phyloP scores from a whole-genome alignment of 176 grass and related monocot genomes.

The Oryza glaberrima region DNA sequence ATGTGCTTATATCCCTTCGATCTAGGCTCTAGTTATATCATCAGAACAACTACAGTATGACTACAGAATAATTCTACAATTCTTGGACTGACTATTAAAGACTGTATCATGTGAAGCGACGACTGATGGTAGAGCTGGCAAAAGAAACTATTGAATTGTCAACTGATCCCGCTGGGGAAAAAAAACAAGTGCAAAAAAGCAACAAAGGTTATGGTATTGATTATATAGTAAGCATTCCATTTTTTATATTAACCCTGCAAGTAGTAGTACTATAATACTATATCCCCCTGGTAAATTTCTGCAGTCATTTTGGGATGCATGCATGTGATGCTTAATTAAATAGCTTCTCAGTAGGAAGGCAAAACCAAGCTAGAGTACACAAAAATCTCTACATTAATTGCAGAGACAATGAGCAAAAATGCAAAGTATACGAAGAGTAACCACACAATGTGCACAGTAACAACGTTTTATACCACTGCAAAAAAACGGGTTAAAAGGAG shows the following conservation, averaged over 20 bases:
- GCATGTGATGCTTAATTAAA: slow-evolving; percentile 15
- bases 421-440: not conserved
- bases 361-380: not conserved
- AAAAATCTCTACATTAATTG: not conserved
- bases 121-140: not conserved
- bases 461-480: slow-evolving; percentile 15
- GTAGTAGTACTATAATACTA: not conserved
- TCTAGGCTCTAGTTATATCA: not conserved
- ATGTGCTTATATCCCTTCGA: not conserved
- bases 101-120: not conserved
- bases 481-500: not conserved
- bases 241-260: not conserved
- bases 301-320: slow-evolving; percentile 12
- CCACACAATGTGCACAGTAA: slow-evolving; percentile 15
- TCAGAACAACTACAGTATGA: not conserved
- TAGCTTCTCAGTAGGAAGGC: not conserved
- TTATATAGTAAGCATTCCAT: not conserved
- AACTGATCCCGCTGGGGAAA: not conserved
- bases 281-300: not conserved
- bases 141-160: not conserved
- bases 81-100: not conserved
- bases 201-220: not conserved
- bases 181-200: not conserved
- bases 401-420: not conserved
- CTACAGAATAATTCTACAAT: not conserved